A percentile compares a stretch with the other conserved stretches of the same genome.
Conservation (phyloP, 495 filamentous ascomycete species). For the Hypoxylon lienhwacheense region DNA sequence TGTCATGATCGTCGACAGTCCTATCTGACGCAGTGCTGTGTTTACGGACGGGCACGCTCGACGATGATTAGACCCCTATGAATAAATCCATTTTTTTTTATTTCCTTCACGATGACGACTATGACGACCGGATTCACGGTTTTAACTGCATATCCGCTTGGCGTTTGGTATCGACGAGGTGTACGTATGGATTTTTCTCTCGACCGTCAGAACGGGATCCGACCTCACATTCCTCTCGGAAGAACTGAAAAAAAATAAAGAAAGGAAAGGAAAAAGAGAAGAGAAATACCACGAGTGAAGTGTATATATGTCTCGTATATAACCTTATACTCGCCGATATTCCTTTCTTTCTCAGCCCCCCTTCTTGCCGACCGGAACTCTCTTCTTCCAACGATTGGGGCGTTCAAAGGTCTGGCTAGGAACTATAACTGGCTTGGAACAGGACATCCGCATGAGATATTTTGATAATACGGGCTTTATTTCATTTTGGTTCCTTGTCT, state of each 20-base stretch:
- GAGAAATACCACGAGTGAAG: too few relatives aligned
- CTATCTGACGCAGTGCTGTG: conserved; percentile 18
- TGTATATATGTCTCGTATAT: too few relatives aligned
- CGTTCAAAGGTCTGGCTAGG: conserved; percentile 15
- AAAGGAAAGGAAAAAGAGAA: too few relatives aligned
- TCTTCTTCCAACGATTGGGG: conserved; percentile 23
- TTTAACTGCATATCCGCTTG: conserved; percentile 37
- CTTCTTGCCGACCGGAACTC: neutral
- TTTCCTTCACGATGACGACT: conserved; percentile 40
- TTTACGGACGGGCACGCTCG: conserved; percentile 28
- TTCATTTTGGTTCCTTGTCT: too few relatives aligned
- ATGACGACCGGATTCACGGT: conserved; percentile 36
- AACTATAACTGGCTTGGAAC: conserved; percentile 16
- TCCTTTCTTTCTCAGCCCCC: conserved; percentile 1
- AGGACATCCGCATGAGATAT: conserved; percentile 24
- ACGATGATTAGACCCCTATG: conserved; percentile 21
- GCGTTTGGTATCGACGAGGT: conserved; percentile 35
- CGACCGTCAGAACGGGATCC: conserved; percentile 9
- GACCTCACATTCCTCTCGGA: conserved; percentile 4
- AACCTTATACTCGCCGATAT: too few relatives aligned
- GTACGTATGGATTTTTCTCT: conserved; percentile 26
- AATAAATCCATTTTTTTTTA: conserved; percentile 30
- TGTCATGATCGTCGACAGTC: conserved; percentile 10
- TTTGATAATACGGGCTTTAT: conserved; percentile 19
- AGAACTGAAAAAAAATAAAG: neutral